phyloP scores from a whole-genome alignment of 805 yeast species.

The Sungouiozyma ichnusensis region DNA sequence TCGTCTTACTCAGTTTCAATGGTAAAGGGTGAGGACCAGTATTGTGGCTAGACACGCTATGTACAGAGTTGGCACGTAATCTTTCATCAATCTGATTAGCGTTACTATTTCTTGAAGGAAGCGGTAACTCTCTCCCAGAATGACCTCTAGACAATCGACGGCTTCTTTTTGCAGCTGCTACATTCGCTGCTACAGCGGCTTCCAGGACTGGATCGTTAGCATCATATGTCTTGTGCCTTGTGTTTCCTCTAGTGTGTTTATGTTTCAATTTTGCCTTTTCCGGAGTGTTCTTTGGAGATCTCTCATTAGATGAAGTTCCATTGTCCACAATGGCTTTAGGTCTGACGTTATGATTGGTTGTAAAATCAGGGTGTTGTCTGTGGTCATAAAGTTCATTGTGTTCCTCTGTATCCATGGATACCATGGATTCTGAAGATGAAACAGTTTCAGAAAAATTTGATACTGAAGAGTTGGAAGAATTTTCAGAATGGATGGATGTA shows the following conservation, averaged over 20 bases:
- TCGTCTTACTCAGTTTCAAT: background rate
- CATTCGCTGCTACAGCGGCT: constrained; percentile 13
- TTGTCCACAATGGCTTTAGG: background rate
- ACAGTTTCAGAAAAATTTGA: constrained; percentile 16
- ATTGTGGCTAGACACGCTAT: background rate
- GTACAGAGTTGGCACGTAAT: background rate
- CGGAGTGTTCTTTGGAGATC: background rate
- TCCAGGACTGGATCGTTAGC: constrained; percentile 12
- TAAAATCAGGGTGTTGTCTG: constrained; percentile 36
- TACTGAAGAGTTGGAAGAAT: constrained; percentile 2
- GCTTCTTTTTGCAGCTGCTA: background rate
- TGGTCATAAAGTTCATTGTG: constrained; percentile 36
- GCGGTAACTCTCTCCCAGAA: constrained; percentile 1
- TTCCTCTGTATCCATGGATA: constrained; percentile 32
- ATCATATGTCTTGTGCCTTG: background rate
- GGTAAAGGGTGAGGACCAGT: background rate
- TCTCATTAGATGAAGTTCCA: background rate
- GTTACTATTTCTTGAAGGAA: background rate
- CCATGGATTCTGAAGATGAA: constrained; percentile 22
- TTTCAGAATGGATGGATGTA: constrained; percentile 5
- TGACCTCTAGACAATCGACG: constrained; percentile 6
- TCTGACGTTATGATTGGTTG: constrained; percentile 27
- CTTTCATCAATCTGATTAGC: background rate
- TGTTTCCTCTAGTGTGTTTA: background rate
- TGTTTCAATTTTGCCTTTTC: background rate